Conservation (phyloP, 2,329 filamentous ascomycete species). For the Penicillium sp. region DNA sequence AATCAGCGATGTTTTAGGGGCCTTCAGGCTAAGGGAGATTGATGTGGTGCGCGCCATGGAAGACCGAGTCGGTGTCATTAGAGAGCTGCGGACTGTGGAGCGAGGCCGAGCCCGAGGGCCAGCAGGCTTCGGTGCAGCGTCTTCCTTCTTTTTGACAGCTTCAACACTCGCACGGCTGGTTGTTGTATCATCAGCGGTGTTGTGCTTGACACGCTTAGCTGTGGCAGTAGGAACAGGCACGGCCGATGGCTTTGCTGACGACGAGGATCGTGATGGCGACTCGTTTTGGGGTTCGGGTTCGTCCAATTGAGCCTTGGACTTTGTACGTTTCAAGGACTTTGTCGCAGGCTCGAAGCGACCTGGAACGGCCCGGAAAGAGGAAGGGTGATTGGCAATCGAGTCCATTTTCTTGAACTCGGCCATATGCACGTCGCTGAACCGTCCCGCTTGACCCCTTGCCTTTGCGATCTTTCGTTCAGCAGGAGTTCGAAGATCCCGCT, state of each 20-base stretch:
- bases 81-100: constrained; percentile 50
- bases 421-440: constrained; percentile 84
- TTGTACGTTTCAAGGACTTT: constrained; percentile 52
- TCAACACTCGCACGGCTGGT: constrained; percentile 48
- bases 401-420: constrained; percentile 96
- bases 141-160: constrained; percentile 12
- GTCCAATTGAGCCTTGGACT: constrained; percentile 66
- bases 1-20: constrained; percentile 55
- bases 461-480: constrained; percentile 71
- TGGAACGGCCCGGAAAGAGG: constrained; percentile 61
- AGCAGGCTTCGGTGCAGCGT: neutral
- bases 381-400: constrained; percentile 84
- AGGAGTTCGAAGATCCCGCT: constrained; percentile 43
- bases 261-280: constrained; percentile 36
- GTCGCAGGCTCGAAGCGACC: constrained; percentile 42
- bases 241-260: constrained; percentile 29
- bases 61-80: constrained; percentile 78
- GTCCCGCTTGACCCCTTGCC: constrained; percentile 72
- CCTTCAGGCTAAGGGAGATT: constrained; percentile 48
- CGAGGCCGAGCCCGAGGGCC: constrained; percentile 47
- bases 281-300: constrained; percentile 53
- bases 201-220: constrained; percentile 71
- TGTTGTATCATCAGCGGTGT: constrained; percentile 68
- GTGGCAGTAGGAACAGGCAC: constrained; percentile 43
- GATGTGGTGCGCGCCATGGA: constrained; percentile 62